Conservation (phyloP, 2,329 filamentous ascomycete genomes). For the Ophiostoma novo-ulmi region DNA sequence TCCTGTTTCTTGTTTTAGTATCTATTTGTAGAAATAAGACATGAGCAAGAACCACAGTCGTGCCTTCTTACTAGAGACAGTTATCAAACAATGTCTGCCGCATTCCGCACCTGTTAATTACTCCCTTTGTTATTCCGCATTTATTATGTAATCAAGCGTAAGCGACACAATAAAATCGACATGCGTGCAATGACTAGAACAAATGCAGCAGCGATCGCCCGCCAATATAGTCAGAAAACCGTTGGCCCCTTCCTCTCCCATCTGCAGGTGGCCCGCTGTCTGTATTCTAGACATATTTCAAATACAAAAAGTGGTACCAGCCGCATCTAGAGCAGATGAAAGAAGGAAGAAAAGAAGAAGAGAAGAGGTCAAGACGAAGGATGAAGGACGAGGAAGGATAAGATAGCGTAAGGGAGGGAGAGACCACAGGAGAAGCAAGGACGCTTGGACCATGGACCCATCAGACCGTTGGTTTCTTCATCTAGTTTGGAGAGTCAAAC, state of each 20-base stretch:
- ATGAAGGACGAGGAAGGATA: background rate
- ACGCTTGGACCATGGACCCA: background rate
- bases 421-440: background rate
- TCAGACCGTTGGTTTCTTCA: slow-evolving; percentile 8
- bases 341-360: background rate
- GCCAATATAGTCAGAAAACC: background rate
- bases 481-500: background rate
- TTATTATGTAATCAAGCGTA: background rate
- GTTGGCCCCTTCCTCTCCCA: background rate
- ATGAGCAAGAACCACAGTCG: too few species aligned
- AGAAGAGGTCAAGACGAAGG: background rate
- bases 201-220: slow-evolving; percentile 1
- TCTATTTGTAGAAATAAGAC: too few species aligned
- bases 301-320: slow-evolving; percentile 1
- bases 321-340: background rate
- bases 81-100: background rate
- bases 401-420: background rate
- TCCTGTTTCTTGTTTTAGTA: too few species aligned
- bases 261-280: background rate
- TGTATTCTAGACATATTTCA: background rate
- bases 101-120: too few species aligned
- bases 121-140: background rate
- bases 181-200: background rate
- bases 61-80: background rate
- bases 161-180: background rate